Base-by-base conservation (phyloP, 164 flowering plant genomes). In the Akebia trifoliata region DNA sequence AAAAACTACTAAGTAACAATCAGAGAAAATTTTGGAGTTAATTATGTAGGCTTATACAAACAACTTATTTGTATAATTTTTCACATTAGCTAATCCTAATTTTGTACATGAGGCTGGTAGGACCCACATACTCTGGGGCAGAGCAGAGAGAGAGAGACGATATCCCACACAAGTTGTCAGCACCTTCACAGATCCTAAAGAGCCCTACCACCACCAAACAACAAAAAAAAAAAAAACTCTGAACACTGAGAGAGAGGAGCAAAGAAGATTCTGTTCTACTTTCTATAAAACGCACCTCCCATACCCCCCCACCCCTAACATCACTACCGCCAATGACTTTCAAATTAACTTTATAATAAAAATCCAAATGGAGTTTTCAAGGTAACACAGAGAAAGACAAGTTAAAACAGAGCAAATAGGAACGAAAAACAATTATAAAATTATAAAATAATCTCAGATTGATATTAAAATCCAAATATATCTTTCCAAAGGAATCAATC, bases 241-340 rank as follows among this genome's bases (percentile, higher is more conserved):
- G 25, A 63, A 64, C 53, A 59, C 51, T 63, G 54, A 38, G 11
- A 39, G 52, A n/a, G 54, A 65, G 59, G 70, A 60, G 37, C 61
- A 67, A 81, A 72, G 89, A 86, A 86, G 87, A 86, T 86, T 86
- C 86, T 86, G 82, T 86, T 84, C 94, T 61, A 76, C 73, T 74
- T 74, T 82, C 72, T 69, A 76, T 68, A 68, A 76, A 72, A 54
- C 71, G 50, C 29, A 37, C 55, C 47, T 45, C 46, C 55, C 55
- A 25, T 25, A 37, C 56, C 43, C 10, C 22, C 45, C 22, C 32
- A 60, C 54, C 66, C 56, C 65, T 73, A 87, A 80, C 87, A 78
- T 81, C 87, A 83, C 85, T 81, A 82, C 86, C 75, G 77, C 79
- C 75, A 62, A 39, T 68, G 50, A 66, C 46, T 40, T 66, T 57